Conservation (phyloP, 2,329 filamentous ascomycete species). For the Westerdykella sp. region DNA sequence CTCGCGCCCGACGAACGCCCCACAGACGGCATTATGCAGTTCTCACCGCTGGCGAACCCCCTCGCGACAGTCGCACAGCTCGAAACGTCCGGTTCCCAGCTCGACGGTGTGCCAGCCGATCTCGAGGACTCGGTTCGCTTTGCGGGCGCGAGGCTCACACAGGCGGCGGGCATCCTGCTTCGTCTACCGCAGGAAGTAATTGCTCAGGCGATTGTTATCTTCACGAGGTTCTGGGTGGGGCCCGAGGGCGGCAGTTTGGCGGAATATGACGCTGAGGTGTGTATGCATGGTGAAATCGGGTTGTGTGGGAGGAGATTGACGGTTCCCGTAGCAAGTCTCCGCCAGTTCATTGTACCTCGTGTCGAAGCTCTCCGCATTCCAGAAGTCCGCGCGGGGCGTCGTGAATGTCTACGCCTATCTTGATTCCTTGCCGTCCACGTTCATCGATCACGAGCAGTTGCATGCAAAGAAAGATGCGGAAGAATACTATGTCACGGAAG, state of each 20-base stretch:
- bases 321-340: conserved; percentile 63
- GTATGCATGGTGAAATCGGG: conserved; percentile 32
- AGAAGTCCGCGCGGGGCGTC: conserved; percentile 71
- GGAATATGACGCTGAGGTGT: conserved; percentile 53
- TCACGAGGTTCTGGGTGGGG: conserved; percentile 74
- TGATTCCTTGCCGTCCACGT: conserved; percentile 54
- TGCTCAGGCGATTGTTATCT: conserved; percentile 74
- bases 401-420: conserved; percentile 83
- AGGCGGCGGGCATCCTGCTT: conserved; percentile 73
- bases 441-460: conserved; percentile 40
- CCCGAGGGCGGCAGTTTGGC: conserved; percentile 45
- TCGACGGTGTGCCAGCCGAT: conserved; percentile 56
- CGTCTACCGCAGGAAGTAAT: conserved; percentile 80
- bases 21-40: conserved; percentile 18
- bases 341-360: conserved; percentile 75
- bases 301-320: conserved; percentile 5
- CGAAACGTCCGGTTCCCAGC: conserved; percentile 50
- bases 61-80: conserved; percentile 68
- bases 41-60: conserved; percentile 55
- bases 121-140: conserved; percentile 68
- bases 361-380: conserved; percentile 72
- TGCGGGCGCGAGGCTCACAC: conserved; percentile 65
- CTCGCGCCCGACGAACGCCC: conserved; percentile 1
- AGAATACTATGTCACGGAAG: conserved; percentile 61
- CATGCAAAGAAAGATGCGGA: conserved; percentile 17